Conservation (phyloP, 192 early-diverging fungal genomes). For the Lobosporangium transversale region DNA sequence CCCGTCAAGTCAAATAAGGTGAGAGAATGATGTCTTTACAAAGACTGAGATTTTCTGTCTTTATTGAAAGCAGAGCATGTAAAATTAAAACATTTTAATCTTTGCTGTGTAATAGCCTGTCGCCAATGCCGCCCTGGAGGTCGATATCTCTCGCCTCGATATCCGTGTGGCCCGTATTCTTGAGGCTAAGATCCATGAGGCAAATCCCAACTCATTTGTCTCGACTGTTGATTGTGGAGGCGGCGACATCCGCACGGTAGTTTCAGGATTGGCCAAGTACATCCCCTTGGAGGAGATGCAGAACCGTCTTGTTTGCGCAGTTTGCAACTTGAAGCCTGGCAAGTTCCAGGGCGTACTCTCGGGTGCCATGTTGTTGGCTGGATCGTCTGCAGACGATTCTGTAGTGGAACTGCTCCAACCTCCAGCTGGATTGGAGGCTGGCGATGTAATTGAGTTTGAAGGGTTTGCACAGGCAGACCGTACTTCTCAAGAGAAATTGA, state of each 20-base stretch:
- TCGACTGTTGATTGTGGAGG: constrained; percentile 70
- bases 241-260: constrained; percentile 67
- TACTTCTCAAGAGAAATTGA: constrained; percentile 60
- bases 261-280: constrained; percentile 67
- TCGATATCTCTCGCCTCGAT: constrained; percentile 57
- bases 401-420: constrained; percentile 67
- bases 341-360: constrained; percentile 71
- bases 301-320: constrained; percentile 63
- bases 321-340: constrained; percentile 69
- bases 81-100: too few species aligned
- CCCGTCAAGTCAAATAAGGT: constrained; percentile 65
- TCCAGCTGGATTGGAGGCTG: constrained; percentile 59
- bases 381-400: constrained; percentile 63
- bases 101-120: constrained; percentile 28
- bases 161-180: constrained; percentile 71
- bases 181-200: constrained; percentile 63
- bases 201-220: constrained; percentile 64
- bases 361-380: constrained; percentile 69
- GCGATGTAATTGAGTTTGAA: constrained; percentile 64
- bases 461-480: constrained; percentile 55
- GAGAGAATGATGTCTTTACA: too few species aligned
- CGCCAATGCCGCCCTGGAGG: constrained; percentile 24
- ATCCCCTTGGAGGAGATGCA: constrained; percentile 66
- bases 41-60: too few species aligned
- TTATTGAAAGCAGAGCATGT: too few species aligned